Evolutionary conservation across 148 eudicot species (phyloP), one percentile per base, ranked within the genome.

Genomic region (Agrostemma githago): DNA sequence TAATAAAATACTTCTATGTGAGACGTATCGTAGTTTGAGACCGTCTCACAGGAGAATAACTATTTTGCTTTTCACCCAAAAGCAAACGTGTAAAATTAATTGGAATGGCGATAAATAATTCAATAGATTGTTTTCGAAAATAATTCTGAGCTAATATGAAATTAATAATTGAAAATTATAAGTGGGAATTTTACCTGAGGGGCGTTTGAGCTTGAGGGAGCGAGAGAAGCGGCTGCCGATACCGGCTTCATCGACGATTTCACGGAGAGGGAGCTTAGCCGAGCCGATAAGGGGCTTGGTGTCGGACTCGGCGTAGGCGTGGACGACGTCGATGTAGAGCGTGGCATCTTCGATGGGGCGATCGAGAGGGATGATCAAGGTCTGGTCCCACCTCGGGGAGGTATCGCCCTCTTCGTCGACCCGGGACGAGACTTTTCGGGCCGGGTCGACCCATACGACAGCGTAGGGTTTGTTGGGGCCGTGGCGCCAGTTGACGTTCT

Each of bases 401-500:
- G 92, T 88, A 80, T 90, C 93, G 54, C 92, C 90, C 7, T 87
- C 87, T 3, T 86, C 89, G 76, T 90, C 96, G 70, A 76, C 87
- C 19, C 79, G 76, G 70, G 88, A 89, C 38, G 98, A 62, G 39
- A 61, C 54, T 70, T 90, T 90, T 71, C 83, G 65, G 2, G 75
- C 82, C 38, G 96, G 85, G 79, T 93, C 90, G 58, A 88, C 85
- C 98, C 98, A 93, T 0, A 82, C 88, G 54, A 93, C 90, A 51
- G 84, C 96, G 81, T 90, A 93, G 0, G 98, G 92, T 72, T 76
- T 83, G 60, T 79, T 76, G 2, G 72, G 75, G 79, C 98, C 98
- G 86, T 93, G 78, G 1, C 94, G 92, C 98, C 98, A 93, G 81
- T 89, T 93, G 68, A 93, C 79, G 86, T 93, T 93, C 68, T 93